Evolutionary conservation across 805 yeast genomes (phyloP).

Genomic region (Kazachstania martiniae): DNA sequence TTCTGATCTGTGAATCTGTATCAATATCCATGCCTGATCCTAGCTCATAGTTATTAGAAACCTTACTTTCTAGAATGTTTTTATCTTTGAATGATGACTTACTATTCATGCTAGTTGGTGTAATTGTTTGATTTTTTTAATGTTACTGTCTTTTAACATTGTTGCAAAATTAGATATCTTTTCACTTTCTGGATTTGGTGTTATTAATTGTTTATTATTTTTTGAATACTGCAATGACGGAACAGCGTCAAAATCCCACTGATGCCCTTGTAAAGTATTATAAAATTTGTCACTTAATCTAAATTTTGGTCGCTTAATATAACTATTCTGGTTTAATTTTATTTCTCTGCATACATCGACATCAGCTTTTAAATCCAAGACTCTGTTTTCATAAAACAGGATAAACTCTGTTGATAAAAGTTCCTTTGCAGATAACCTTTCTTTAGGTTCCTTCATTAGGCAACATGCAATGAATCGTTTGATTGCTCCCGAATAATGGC

Average conservation of each 20-base stretch:
- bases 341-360: constrained; percentile 27
- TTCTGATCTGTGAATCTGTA: constrained; percentile 4
- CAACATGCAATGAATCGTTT: constrained; percentile 54
- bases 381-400: constrained; percentile 9
- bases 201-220: too few relatives aligned
- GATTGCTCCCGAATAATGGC: constrained; percentile 25
- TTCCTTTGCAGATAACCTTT: constrained; percentile 50
- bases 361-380: constrained; percentile 32
- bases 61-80: background rate
- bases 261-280: too few relatives aligned
- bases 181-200: too few relatives aligned
- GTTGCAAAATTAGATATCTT: too few relatives aligned
- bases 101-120: constrained; percentile 12
- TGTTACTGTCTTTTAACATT: too few relatives aligned
- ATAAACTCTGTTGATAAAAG: constrained; percentile 32
- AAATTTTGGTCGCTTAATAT: constrained; percentile 30
- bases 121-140: constrained; percentile 6
- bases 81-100: constrained; percentile 12
- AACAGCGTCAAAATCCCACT: constrained; percentile 11
- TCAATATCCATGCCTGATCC: constrained; percentile 17
- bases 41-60: constrained; percentile 5
- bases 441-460: constrained; percentile 51
- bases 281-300: constrained; percentile 26
- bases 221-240: too few relatives aligned
- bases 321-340: constrained; percentile 12